phyloP scores from a whole-genome alignment of 2,329 filamentous ascomycete genomes.

The Xylaria sp. region DNA sequence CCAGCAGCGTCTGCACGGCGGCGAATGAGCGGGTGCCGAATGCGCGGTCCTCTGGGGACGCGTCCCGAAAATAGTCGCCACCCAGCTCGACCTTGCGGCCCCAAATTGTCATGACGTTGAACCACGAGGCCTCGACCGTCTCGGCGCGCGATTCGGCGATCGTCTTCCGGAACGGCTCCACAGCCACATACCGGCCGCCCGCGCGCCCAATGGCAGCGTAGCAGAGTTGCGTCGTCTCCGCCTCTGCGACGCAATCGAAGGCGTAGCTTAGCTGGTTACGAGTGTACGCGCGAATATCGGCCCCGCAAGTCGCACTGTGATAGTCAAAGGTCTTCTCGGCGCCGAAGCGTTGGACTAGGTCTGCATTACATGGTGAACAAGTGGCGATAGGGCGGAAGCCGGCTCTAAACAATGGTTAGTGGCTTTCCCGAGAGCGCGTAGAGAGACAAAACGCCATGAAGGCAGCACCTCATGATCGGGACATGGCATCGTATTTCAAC shows the following conservation, averaged over 20 bases:
- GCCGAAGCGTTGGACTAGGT: conserved; percentile 55
- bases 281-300: conserved; percentile 54
- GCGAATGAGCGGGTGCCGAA: too few relatives aligned
- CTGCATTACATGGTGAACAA: conserved; percentile 57
- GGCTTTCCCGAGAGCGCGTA: too few relatives aligned
- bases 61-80: too few relatives aligned
- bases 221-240: conserved; percentile 52
- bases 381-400: conserved; percentile 58
- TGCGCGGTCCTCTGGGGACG: too few relatives aligned
- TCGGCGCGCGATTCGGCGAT: conserved; percentile 32
- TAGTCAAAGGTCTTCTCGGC: conserved; percentile 61
- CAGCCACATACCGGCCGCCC: conserved; percentile 53
- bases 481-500: too few relatives aligned
- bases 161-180: conserved; percentile 50
- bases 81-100: too few relatives aligned
- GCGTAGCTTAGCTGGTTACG: conserved; percentile 52
- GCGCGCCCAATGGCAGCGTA: conserved; percentile 52
- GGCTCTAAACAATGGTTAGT: too few relatives aligned
- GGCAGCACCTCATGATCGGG: too few relatives aligned
- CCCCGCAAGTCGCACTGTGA: conserved; percentile 48
- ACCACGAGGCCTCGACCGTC: too few relatives aligned
- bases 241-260: conserved; percentile 57
- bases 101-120: too few relatives aligned
- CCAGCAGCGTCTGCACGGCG: too few relatives aligned
- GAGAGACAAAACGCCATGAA: too few relatives aligned